phyloP scores from a whole-genome alignment of 2,329 filamentous ascomycete genomes.

The Scopulariopsis brevicaulis region DNA sequence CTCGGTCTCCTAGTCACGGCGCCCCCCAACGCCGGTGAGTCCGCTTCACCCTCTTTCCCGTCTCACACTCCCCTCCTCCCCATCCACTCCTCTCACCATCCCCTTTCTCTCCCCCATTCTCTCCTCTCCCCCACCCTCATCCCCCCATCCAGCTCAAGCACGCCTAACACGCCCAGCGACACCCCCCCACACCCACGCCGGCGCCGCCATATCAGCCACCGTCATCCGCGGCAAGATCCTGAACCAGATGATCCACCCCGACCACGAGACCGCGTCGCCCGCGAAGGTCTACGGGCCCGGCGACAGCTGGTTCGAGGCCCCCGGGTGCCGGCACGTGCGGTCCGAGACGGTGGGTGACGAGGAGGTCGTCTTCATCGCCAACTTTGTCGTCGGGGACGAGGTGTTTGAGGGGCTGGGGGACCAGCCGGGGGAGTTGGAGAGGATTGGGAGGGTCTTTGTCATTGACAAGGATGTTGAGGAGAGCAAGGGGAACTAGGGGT shows the following conservation, averaged over 20 bases:
- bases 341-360: background rate
- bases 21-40: slow-evolving; percentile 7
- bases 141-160: background rate
- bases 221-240: slow-evolving; percentile 11
- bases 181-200: slow-evolving; percentile 12
- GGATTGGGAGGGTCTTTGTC: background rate
- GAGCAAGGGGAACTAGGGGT: background rate
- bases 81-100: background rate
- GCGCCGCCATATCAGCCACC: slow-evolving; percentile 9
- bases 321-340: slow-evolving; percentile 11
- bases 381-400: background rate
- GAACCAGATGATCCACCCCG: slow-evolving; percentile 11
- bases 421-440: background rate
- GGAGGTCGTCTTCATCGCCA: background rate
- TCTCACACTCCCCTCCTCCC: no score
- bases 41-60: no score
- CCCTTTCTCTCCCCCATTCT: background rate
- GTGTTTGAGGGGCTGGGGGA: background rate
- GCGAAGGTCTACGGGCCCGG: slow-evolving; percentile 10
- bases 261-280: background rate
- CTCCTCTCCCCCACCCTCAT: background rate
- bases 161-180: slow-evolving; percentile 4
- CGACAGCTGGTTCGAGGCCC: slow-evolving; percentile 12
- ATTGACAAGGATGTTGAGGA: slow-evolving; percentile 3
- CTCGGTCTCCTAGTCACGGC: slow-evolving; percentile 12